Evolutionary conservation across 352 stramenopile species (phyloP), one percentile per base, ranked within the genome.

Genomic region (Sclerospora graminicola): DNA sequence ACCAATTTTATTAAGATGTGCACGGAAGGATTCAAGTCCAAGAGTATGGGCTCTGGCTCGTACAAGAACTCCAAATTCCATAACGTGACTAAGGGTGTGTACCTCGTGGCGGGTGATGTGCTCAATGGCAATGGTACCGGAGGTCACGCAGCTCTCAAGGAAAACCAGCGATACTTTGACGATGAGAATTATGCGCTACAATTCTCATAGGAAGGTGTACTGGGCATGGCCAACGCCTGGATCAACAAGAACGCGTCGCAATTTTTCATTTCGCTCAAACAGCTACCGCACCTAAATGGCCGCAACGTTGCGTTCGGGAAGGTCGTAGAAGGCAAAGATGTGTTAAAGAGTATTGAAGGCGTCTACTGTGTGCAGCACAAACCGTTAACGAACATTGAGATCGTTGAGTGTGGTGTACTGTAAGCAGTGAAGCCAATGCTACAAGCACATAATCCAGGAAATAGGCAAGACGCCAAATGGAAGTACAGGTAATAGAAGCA

Each of bases 241-340:
- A 69, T 82, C 39, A 93, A 97, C 71, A 99, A 97, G 34, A 99
- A 99, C 70, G 96, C 95, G 4, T 98, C 82, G 55, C 97, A 99
- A 75, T 99, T 99, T 67, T 99, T 99, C 67, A 98, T 99, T 54
- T 97, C 79, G 47, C 65, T 90, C 31, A 60, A 77, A 57, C 67
- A 78, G 46, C 57, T 87, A 52, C 78, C 81, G 20, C 81, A 93
- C 59, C 60, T 93, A 35, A 89, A 93, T 57, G 81, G 81, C 49
- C 78, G 79, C 57, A 89, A 93, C 49, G 81, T 90, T 24, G 81
- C 79, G 14, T 93, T 93, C 39, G 81, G 81, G 56, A 93, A 93
- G 60, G 55, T 93, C 38, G 75, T 93, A 26, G 78, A 89, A 26
- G 81, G 81, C 41, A 71, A 84, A 60, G 70, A 63, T 60, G 75